These are phyloP conservation scores for Verbascum thapsus DNA, from an alignment of 257 asterid species.

Conservation along the genomic window DNA sequence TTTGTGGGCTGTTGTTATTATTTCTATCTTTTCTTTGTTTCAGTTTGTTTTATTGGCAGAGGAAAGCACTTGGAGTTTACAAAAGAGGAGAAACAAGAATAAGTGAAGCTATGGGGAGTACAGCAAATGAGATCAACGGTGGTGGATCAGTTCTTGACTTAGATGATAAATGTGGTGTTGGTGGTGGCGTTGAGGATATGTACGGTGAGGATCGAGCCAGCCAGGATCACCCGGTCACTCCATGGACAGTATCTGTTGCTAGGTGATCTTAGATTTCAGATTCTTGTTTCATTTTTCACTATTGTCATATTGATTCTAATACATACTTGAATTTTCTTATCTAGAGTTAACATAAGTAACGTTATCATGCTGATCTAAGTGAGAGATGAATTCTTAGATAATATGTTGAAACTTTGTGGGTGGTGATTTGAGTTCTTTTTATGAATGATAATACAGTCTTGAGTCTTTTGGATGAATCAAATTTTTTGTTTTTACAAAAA, in stretches of 20 bases:
- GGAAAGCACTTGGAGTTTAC: conserved; percentile 33
- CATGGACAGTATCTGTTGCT: conserved; percentile 84
- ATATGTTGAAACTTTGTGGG: background rate
- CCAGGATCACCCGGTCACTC: conserved; percentile 78
- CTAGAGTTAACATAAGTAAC: background rate
- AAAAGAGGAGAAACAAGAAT: conserved; percentile 31
- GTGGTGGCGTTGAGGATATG: conserved; percentile 80
- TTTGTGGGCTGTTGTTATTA: conserved; percentile 30
- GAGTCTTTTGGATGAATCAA: conserved; percentile 1
- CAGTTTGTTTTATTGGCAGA: conserved; percentile 46
- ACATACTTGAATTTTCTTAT: conserved; percentile 7
- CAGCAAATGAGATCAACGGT: conserved; percentile 59
- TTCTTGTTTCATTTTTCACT: conserved; percentile 12
- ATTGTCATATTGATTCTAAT: background rate
- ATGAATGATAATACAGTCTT: background rate
- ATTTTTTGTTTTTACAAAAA: background rate
- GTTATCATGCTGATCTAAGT: background rate
- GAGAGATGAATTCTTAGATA: conserved; percentile 3
- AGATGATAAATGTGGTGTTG: conserved; percentile 60
- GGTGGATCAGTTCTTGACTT: conserved; percentile 71
- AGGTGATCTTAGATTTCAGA: conserved; percentile 48
- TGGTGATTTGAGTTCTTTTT: conserved; percentile 7
- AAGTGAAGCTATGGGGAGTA: conserved; percentile 54
- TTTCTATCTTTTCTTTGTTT: conserved; percentile 23
- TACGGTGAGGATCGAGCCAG: conserved; percentile 94